Evolutionary conservation across 2,329 filamentous ascomycete species (phyloP).

Genomic region (Penicillium sp.): DNA sequence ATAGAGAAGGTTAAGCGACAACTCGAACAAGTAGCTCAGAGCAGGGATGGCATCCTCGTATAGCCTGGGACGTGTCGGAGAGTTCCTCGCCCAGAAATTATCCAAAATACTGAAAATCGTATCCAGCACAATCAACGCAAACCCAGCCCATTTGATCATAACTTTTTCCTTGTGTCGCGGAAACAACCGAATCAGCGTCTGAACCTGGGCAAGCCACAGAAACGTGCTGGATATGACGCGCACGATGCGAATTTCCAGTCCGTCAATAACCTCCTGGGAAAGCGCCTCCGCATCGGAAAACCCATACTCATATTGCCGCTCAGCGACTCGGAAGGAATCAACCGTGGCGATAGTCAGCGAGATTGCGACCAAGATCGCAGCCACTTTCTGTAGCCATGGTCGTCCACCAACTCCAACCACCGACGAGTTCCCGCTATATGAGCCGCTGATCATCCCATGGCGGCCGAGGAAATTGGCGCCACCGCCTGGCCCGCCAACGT

Average conservation of each 20-base stretch:
- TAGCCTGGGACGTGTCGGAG: constrained; percentile 52
- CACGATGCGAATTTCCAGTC: constrained; percentile 77
- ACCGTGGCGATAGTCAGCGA: constrained; percentile 88
- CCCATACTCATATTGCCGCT: constrained; percentile 68
- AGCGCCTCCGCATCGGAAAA: constrained; percentile 69
- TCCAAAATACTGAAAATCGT: constrained; percentile 85
- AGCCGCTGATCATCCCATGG: constrained; percentile 75
- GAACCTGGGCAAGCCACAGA: constrained; percentile 92
- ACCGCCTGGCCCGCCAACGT: constrained; percentile 62
- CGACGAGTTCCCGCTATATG: constrained; percentile 54
- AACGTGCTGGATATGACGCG: constrained; percentile 92
- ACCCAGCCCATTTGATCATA: constrained; percentile 97
- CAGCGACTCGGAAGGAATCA: constrained; percentile 78
- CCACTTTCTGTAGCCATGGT: constrained; percentile 80
- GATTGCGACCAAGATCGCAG: constrained; percentile 57
- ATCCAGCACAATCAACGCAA: constrained; percentile 83
- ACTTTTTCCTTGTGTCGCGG: constrained; percentile 95
- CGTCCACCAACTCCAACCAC: constrained; percentile 80
- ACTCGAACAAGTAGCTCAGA: constrained; percentile 79
- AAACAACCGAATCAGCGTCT: constrained; percentile 90
- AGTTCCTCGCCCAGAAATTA: constrained; percentile 58
- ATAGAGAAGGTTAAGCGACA: constrained; percentile 77
- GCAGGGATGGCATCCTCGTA: constrained; percentile 88
- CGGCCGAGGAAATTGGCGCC: constrained; percentile 67
- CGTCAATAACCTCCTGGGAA: constrained; percentile 70